These are phyloP conservation scores for Nakaseomyces sp. DNA, from an alignment of 1,139 yeast genomes.

Conservation along the genomic window DNA sequence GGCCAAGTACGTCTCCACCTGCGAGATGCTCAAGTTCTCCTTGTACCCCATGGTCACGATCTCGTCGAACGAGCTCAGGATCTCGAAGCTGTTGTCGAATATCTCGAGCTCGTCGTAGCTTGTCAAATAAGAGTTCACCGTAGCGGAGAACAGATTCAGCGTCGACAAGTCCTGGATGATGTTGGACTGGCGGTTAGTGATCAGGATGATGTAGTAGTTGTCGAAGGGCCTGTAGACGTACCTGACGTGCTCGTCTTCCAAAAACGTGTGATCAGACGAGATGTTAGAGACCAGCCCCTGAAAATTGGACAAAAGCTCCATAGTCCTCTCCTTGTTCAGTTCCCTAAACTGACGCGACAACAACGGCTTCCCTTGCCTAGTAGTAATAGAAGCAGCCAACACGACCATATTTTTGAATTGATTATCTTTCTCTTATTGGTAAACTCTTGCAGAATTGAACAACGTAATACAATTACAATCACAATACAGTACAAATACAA, in stretches of 20 bases:
- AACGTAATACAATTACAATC: no score
- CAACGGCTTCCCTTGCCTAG: conserved; percentile 90
- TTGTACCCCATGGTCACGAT: conserved; percentile 82
- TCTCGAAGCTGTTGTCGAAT: conserved; percentile 76
- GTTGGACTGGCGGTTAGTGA: conserved; percentile 86
- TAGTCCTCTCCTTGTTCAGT: conserved; percentile 74
- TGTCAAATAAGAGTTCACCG: conserved; percentile 68
- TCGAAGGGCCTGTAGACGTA: conserved; percentile 95
- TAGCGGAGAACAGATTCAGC: conserved; percentile 73
- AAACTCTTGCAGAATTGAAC: no score
- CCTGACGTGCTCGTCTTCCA: conserved; percentile 87
- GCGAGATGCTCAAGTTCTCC: conserved; percentile 75
- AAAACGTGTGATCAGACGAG: conserved; percentile 83
- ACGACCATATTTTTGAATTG: conserved; percentile 42
- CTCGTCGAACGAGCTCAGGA: conserved; percentile 89
- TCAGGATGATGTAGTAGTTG: conserved; percentile 82
- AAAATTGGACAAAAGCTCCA: conserved; percentile 77
- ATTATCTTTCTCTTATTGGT: not conserved
- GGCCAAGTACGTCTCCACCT: conserved; percentile 82
- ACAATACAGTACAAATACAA: no score
- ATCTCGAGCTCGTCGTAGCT: conserved; percentile 76
- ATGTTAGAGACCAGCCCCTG: conserved; percentile 67
- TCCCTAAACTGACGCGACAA: conserved; percentile 90
- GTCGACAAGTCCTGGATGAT: conserved; percentile 93
- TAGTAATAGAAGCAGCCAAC: conserved; percentile 90